Evolutionary conservation across 1,284 basidiomycete genomes (phyloP), one percentile per base, ranked within the genome.

Genomic region (Ustilago hordei): DNA sequence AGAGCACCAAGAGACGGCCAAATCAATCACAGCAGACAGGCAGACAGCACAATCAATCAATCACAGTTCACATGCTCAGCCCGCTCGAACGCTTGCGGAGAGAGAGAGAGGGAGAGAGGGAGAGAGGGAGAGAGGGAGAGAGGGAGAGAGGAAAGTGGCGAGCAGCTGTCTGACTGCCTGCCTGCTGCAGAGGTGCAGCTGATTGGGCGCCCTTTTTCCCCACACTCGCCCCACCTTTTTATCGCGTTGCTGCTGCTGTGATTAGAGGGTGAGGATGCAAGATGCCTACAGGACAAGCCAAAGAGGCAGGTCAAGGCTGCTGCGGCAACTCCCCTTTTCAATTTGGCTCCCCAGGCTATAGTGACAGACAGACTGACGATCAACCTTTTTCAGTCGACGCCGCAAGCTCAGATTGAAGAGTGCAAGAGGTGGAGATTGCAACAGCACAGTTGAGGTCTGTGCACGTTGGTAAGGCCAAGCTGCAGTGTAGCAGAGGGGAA

Each of bases 181-280:
- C 13, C 39, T 19, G n/a, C 53, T 36, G 53, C 53, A 54, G 53
- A 54, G 8, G n/a, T 59, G 57, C 57, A 60, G 58, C 58, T 52
- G 36, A 39, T 28, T 38, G 35, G 36, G 50, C 48, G 59, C 36
- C 15, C 38, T 50, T 43, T 52, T 60, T 60, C 50, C 59, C 59
- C 59, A 60, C 59, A 60, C 15, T 55, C 17, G n/a, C 17, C 9
- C n/a, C 11, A 6, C 5, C 19, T 19, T 19, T 28, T 19, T 19
- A 19, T 45, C 43, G 19, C 43, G 43, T 45, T 45, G 43, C 11
- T 28, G 23, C 23, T 28, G 2, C 23, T 3, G 23, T 28, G n/a
- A 19, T 45, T 19, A 19, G 1, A 19, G 11, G 43, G 23, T 17
- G 43, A 45, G 43, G n/a, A 45, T 45, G 48, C 28, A 50, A 32